Evolutionary conservation across 176 grass and related monocot species (phyloP).

Genomic region (Aegilops sharonensis): DNA sequence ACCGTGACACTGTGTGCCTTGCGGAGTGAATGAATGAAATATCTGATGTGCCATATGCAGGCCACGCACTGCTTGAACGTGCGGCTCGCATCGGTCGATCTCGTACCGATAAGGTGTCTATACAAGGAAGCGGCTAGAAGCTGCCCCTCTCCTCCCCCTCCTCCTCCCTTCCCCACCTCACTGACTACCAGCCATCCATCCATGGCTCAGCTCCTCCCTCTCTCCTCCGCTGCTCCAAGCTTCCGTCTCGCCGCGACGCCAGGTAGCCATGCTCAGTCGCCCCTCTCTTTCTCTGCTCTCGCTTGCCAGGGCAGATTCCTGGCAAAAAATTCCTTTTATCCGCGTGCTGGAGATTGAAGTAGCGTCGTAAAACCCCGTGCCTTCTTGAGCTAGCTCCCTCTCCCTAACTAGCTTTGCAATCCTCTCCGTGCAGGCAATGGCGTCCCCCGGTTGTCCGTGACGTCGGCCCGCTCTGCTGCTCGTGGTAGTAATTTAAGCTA

Average conservation of each 20-base stretch:
- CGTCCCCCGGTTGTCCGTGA: not conserved
- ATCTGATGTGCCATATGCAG: not conserved
- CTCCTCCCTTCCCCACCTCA: not conserved
- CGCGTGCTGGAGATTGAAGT: not conserved
- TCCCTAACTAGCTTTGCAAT: not conserved
- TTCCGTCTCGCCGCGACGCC: not conserved
- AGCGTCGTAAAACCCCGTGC: not conserved
- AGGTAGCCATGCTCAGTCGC: not conserved
- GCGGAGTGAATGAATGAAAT: not conserved
- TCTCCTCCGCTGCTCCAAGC: not conserved
- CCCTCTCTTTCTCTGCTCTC: not conserved
- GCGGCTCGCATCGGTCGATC: not conserved
- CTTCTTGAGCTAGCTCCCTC: not conserved
- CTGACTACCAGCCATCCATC: not conserved
- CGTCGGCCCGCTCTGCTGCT: not conserved
- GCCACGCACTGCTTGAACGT: not conserved
- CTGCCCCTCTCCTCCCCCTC: not conserved
- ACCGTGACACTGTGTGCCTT: no score
- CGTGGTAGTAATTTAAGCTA: not conserved
- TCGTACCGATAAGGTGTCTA: not conserved
- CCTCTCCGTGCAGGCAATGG: slow-evolving; percentile 6
- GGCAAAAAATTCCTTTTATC: not conserved
- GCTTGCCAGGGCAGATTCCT: not conserved
- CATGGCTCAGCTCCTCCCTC: slow-evolving; percentile 37
- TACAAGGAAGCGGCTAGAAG: not conserved